Conservation (phyloP, 2,329 filamentous ascomycete species). For the Fusarium sambucinum region DNA sequence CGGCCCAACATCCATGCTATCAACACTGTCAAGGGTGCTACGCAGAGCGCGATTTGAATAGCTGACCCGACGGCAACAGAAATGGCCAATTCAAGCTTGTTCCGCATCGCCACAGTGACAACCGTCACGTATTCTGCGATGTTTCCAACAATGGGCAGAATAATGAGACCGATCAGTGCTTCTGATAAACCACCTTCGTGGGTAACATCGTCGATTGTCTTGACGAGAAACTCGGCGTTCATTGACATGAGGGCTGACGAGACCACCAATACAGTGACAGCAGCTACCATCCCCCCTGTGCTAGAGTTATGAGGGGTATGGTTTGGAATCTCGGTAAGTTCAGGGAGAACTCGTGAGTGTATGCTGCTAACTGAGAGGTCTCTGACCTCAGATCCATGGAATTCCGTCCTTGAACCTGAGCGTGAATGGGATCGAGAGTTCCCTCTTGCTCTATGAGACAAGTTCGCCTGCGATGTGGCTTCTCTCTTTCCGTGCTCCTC, state of each 20-base stretch:
- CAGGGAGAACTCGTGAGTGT: conserved; percentile 18
- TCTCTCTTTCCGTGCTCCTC: conserved; percentile 24
- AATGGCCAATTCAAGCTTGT: conserved; percentile 72
- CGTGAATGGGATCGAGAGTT: conserved; percentile 44
- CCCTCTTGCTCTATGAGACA: conserved; percentile 41
- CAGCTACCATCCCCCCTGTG: conserved; percentile 50
- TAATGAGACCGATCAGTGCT: conserved; percentile 70
- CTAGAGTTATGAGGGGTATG: conserved; percentile 9
- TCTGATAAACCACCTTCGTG: conserved; percentile 63
- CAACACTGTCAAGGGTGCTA: conserved; percentile 70
- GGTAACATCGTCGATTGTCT: conserved; percentile 68
- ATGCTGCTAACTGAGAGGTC: conserved; percentile 39
- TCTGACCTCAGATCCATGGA: conserved; percentile 35
- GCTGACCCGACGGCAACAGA: conserved; percentile 70
- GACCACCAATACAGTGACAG: conserved; percentile 64
- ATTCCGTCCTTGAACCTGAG: conserved; percentile 42
- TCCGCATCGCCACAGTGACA: conserved; percentile 68
- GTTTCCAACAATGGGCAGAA: conserved; percentile 72
- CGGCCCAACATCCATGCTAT: conserved; percentile 69
- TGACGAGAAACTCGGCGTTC: conserved; percentile 72
- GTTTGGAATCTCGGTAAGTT: background rate
- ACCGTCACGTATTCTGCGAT: conserved; percentile 73
- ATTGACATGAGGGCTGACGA: conserved; percentile 69
- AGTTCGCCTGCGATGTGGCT: conserved; percentile 15
- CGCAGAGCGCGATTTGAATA: conserved; percentile 72